A percentile compares a stretch with the other conserved stretches of the same genome.
Evolutionary conservation across 768 basidiomycete genomes (phyloP).

Genomic region (Vararia minispora): DNA sequence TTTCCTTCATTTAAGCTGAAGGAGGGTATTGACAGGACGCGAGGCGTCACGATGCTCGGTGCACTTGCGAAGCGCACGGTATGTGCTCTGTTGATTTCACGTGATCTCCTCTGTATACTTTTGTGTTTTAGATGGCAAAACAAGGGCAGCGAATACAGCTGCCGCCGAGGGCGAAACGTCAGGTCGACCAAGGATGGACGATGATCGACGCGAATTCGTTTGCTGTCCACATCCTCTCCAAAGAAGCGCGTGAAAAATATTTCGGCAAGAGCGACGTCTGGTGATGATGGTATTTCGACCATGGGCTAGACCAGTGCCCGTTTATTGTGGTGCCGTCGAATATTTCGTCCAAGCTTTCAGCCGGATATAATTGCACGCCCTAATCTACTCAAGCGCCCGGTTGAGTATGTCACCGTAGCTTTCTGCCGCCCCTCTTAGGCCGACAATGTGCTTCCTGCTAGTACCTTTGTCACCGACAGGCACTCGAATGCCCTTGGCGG

Average conservation of each 20-base stretch:
- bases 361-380: no score
- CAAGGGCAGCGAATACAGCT: slow-evolving; percentile 47
- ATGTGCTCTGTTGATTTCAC: slow-evolving; percentile 19
- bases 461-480: no score
- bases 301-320: slow-evolving; percentile 3
- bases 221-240: slow-evolving; percentile 69
- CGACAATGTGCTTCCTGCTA: no score
- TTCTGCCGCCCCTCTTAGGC: no score
- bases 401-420: no score
- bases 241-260: slow-evolving; percentile 54
- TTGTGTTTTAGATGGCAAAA: slow-evolving; percentile 40
- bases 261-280: slow-evolving; percentile 30
- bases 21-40: slow-evolving; percentile 70
- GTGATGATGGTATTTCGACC: slow-evolving; percentile 14
- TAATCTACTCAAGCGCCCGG: no score
- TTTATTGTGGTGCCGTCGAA: no score
- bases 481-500: no score
- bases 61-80: slow-evolving; percentile 57
- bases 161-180: slow-evolving; percentile 51
- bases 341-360: no score
- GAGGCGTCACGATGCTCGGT: slow-evolving; percentile 71
- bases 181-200: slow-evolving; percentile 65
- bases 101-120: background rate
- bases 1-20: slow-evolving; percentile 39
- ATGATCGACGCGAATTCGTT: slow-evolving; percentile 76